Percentiles rank a stretch among this genome's conserved stretches.
phyloP scores from a whole-genome alignment of 106 monocot genomes.

The Allium cepa region DNA sequence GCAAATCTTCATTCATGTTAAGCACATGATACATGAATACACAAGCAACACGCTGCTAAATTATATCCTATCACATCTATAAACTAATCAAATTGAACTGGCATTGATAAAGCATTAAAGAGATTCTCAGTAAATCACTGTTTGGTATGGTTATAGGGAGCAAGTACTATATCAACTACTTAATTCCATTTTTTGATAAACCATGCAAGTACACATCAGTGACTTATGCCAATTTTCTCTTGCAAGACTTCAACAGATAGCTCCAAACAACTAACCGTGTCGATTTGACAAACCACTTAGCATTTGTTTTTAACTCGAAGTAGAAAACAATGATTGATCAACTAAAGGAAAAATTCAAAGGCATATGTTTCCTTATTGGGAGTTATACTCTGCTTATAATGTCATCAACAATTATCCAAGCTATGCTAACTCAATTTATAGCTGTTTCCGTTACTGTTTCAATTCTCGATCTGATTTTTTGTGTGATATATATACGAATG shows the following conservation, averaged over 20 bases:
- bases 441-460: too few species aligned
- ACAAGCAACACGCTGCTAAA: too few species aligned
- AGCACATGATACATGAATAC: too few species aligned
- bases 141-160: slow-evolving; percentile 29
- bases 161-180: slow-evolving; percentile 62
- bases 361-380: background rate
- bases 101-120: background rate
- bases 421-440: slow-evolving; percentile 24
- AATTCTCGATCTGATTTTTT: background rate
- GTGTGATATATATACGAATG: slow-evolving; percentile 3
- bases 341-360: background rate
- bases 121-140: slow-evolving; percentile 30
- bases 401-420: slow-evolving; percentile 31
- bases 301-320: background rate
- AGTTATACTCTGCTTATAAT: background rate
- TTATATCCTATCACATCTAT: too few species aligned
- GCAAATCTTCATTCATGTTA: too few species aligned
- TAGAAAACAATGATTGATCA: background rate
- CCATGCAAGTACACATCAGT: slow-evolving; percentile 19
- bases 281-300: slow-evolving; percentile 28
- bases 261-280: slow-evolving; percentile 16
- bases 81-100: too few species aligned
- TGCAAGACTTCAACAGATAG: slow-evolving; percentile 27
- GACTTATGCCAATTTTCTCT: slow-evolving; percentile 23
- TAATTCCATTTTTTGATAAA: slow-evolving; percentile 30